Evolutionary conservation across 371 early-diverging fungal genomes (phyloP), one percentile per base, ranked within the genome.

Genomic region (Mycotypha africana): DNA sequence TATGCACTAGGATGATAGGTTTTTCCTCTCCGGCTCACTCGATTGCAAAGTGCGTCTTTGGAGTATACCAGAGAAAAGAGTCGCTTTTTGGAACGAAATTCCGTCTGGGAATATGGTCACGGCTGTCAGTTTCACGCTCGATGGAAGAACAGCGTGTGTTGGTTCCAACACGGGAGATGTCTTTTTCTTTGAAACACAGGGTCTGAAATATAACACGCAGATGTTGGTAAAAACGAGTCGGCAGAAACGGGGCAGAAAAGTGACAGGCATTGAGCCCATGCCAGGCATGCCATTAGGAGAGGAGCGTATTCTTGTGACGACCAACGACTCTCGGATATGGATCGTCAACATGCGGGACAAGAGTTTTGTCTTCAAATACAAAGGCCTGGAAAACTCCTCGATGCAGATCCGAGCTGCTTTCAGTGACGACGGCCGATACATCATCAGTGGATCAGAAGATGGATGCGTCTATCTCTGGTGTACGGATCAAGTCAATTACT

Each of bases 371-470:
- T 73, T 81, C 40, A 85, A 87, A 59, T 93, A 82, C 56, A 83
- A 84, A 53, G 94, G 95, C 6, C 60, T 79, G 0, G 82, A 84
- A 26, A 86, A 88, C 24, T 54, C 67, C 11, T 62, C 67, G 10
- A 73, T 79, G 51, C 86, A 88, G 59, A 80, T 88, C 23, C 67
- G 71, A 44, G 93, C 92, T 9, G 66, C 83, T 4, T 38, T 17
- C 48, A 76, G 84, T 43, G 78, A 81, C 46, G 85, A 87, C 62
- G 92, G 88, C 2, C 56, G 74, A 25, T 91, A 76, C 49, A 81
- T 93, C 12, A 72, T 92, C 20, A 82, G 81, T 48, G 92, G 91
- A 6, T 88, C 89, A 7, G 93, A 95, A 52, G 86, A 91, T 56
- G 58, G 75, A 19, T 63, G 77, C 23, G 74, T 88, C 1, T 87